Conservation (phyloP, 2,329 filamentous ascomycete species). For the Beauveria sp. region DNA sequence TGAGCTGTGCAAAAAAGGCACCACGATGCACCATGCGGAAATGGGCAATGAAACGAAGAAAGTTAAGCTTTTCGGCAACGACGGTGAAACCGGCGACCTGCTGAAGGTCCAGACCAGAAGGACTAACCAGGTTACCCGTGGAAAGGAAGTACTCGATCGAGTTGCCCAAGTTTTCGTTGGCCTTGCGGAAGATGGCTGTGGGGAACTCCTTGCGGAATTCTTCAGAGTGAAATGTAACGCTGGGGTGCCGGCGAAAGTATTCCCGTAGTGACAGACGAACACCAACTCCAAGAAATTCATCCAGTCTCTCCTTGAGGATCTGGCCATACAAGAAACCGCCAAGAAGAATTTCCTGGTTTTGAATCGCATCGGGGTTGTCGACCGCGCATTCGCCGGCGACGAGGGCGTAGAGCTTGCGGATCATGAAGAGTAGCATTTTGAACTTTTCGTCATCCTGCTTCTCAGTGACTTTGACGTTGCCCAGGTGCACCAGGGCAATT, state of each 20-base stretch:
- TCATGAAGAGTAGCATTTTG: conserved; percentile 90
- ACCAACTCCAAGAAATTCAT: conserved; percentile 67
- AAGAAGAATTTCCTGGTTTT: conserved; percentile 90
- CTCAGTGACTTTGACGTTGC: conserved; percentile 75
- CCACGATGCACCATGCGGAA: conserved; percentile 99
- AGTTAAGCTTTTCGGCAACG: conserved; percentile 98
- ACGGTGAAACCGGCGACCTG: conserved; percentile 94
- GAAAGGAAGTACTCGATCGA: conserved; percentile 92
- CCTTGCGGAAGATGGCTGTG: conserved; percentile 66
- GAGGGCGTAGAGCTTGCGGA: conserved; percentile 86
- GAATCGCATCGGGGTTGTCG: conserved; percentile 94
- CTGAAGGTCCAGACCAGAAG: conserved; percentile 87
- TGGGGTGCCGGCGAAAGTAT: conserved; percentile 46
- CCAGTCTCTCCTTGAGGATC: conserved; percentile 89
- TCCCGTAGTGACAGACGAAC: conserved; percentile 48
- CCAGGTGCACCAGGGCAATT: conserved; percentile 86
- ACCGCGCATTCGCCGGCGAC: conserved; percentile 87
- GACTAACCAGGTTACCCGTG: conserved; percentile 86
- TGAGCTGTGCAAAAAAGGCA: conserved; percentile 95
- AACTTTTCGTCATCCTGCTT: conserved; percentile 88
- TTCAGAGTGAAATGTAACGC: conserved; percentile 67
- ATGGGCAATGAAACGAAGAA: conserved; percentile 95
- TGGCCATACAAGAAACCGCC: conserved; percentile 91
- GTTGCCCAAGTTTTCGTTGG: conserved; percentile 82
- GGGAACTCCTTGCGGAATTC: conserved; percentile 77